These are phyloP conservation scores for Pleurotus eryngii DNA, from an alignment of 768 basidiomycete genomes.

Conservation along the genomic window DNA sequence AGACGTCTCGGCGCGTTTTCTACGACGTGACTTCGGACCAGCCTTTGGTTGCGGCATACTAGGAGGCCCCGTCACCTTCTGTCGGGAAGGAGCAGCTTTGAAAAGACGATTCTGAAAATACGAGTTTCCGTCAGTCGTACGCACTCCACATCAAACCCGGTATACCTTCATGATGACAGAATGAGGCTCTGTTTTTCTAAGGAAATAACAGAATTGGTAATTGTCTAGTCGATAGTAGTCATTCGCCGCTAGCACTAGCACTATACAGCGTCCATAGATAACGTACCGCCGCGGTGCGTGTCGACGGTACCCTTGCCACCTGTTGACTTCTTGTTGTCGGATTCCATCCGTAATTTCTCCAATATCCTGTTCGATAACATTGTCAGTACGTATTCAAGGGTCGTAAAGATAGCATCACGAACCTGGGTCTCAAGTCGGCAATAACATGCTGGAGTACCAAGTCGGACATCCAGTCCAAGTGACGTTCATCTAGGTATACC, in stretches of 20 bases:
- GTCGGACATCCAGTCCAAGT: slow-evolving; percentile 91
- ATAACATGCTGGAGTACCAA: slow-evolving; percentile 75
- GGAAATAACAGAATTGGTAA: slow-evolving; percentile 91
- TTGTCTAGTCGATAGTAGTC: slow-evolving; percentile 44
- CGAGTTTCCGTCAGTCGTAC: neutral
- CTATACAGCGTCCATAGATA: neutral
- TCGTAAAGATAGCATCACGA: neutral
- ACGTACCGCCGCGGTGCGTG: slow-evolving; percentile 79
- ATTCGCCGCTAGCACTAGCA: slow-evolving; percentile 4
- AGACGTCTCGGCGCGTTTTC: slow-evolving; percentile 13
- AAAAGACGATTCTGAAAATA: slow-evolving; percentile 29
- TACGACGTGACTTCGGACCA: slow-evolving; percentile 11
- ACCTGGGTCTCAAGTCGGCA: slow-evolving; percentile 62
- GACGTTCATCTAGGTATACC: slow-evolving; percentile 87
- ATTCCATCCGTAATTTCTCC: slow-evolving; percentile 63
- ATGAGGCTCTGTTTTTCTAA: slow-evolving; percentile 79
- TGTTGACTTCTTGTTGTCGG: slow-evolving; percentile 36
- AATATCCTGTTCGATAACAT: slow-evolving; percentile 44
- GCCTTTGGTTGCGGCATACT: neutral
- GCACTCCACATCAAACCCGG: neutral
- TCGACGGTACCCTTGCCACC: slow-evolving; percentile 66
- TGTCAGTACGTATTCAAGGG: too few species aligned
- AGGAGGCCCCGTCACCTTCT: slow-evolving; percentile 10
- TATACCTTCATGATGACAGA: slow-evolving; percentile 79
- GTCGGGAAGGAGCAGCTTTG: slow-evolving; percentile 24